phyloP scores from a whole-genome alignment of 2,329 filamentous ascomycete genomes.

The Trichoderma pleuroti region DNA sequence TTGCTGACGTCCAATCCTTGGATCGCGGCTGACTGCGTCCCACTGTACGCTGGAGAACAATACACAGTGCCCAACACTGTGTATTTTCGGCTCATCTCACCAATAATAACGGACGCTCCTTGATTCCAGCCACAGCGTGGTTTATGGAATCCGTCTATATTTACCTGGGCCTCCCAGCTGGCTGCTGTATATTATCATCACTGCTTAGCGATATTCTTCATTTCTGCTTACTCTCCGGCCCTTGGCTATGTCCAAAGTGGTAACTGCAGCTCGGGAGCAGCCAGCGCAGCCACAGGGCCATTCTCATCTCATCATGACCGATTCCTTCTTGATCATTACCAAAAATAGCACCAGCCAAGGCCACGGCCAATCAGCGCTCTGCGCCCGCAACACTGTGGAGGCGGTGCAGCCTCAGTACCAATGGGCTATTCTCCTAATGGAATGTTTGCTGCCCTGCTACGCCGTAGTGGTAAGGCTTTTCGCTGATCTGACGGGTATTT shows the following conservation, averaged over 20 bases:
- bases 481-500: not conserved
- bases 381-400: constrained; percentile 11
- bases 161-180: not conserved
- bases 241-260: not conserved
- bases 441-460: not conserved
- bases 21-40: constrained; percentile 18
- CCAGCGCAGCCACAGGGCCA: constrained; percentile 11
- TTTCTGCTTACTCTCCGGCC: not conserved
- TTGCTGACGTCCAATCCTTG: constrained; percentile 19
- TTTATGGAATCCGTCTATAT: not conserved
- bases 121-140: constrained; percentile 8
- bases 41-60: constrained; percentile 6
- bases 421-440: not conserved
- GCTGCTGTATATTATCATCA: not conserved
- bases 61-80: not conserved
- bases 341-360: constrained; percentile 17
- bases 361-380: not conserved
- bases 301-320: constrained; percentile 14
- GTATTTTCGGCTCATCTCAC: not conserved
- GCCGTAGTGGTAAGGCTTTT: constrained; percentile 9
- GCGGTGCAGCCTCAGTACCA: constrained; percentile 14
- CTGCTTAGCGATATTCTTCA: constrained; percentile 7
- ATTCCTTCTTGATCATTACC: constrained; percentile 3
- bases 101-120: constrained; percentile 7
- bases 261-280: not conserved